Percentiles rank a stretch among this genome's conserved stretches.
Conservation (phyloP, 2,329 filamentous ascomycete species). For the Cercospora sp. region DNA sequence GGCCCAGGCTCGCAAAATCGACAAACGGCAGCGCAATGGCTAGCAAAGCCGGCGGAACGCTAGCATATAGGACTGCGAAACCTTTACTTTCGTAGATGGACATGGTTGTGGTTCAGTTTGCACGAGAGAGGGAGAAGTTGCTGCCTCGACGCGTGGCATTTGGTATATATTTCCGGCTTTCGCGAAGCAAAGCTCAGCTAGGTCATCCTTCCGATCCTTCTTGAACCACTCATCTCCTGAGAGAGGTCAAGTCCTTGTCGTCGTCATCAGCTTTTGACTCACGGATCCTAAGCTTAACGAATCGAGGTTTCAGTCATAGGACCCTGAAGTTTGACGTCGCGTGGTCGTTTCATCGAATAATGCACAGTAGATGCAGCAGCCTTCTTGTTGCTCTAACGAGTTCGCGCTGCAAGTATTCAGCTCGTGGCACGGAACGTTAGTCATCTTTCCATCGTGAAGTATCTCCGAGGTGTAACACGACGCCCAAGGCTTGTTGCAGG, state of each 20-base stretch:
- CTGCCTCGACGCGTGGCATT: neutral
- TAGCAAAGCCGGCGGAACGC: neutral
- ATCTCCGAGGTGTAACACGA: neutral
- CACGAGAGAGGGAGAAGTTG: too few relatives aligned
- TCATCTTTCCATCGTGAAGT: neutral
- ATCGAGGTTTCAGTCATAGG: neutral
- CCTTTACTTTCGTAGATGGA: conserved; percentile 9
- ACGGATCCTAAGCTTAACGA: neutral
- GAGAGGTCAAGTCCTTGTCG: neutral
- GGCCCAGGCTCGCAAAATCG: neutral
- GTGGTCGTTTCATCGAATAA: too few relatives aligned
- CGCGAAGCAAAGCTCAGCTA: neutral
- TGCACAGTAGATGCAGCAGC: too few relatives aligned
- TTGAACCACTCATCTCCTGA: neutral
- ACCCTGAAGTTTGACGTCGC: neutral
- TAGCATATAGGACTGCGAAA: neutral
- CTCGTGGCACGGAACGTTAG: neutral
- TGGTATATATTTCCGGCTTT: neutral
- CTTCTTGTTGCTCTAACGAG: too few relatives aligned
- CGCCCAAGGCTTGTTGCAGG: neutral
- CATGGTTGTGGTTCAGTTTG: neutral
- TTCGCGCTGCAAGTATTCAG: too few relatives aligned
- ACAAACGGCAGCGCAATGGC: neutral
- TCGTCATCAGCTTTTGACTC: neutral
- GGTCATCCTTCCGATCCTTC: neutral